phyloP scores from a whole-genome alignment of 139 green algal species.

The Bryopsis sp. region DNA sequence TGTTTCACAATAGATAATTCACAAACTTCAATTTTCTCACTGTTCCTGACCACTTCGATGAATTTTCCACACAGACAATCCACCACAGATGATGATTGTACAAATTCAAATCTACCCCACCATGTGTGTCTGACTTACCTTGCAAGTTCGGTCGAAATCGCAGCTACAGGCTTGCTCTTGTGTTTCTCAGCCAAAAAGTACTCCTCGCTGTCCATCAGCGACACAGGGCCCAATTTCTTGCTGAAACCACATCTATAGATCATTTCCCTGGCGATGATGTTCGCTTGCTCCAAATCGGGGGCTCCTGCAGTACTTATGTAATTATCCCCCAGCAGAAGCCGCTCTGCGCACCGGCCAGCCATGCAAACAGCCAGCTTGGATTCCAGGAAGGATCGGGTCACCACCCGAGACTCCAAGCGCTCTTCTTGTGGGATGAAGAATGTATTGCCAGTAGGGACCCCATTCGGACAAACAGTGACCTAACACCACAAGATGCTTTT shows the following conservation, averaged over 20 bases:
- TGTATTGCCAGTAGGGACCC: constrained; percentile 46
- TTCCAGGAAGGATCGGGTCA: constrained; percentile 75
- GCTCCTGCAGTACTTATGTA: constrained; percentile 50
- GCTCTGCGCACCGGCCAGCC: constrained; percentile 43
- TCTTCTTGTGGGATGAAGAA: constrained; percentile 81
- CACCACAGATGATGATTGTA: no score
- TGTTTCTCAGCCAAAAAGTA: constrained; percentile 25
- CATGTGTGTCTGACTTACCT: no score
- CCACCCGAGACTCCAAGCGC: constrained; percentile 58
- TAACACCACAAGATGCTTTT: no score
- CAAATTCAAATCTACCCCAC: no score
- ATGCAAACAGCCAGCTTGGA: constrained; percentile 48
- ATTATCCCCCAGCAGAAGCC: constrained; percentile 67
- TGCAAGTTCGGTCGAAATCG: constrained; percentile 44
- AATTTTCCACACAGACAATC: no score
- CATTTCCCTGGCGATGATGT: constrained; percentile 81
- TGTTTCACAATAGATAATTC: no score
- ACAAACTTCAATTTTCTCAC: not conserved
- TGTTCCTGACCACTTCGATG: no score
- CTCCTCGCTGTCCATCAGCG: constrained; percentile 57
- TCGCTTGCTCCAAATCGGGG: constrained; percentile 50
- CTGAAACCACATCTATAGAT: constrained; percentile 68
- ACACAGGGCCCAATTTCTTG: constrained; percentile 55
- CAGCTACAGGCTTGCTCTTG: constrained; percentile 23
- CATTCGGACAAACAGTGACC: constrained; percentile 42